A percentile compares a stretch with the other conserved stretches of the same genome.
Conservation (phyloP, 2,329 filamentous ascomycete species). For the Cryphonectria nitschkei region DNA sequence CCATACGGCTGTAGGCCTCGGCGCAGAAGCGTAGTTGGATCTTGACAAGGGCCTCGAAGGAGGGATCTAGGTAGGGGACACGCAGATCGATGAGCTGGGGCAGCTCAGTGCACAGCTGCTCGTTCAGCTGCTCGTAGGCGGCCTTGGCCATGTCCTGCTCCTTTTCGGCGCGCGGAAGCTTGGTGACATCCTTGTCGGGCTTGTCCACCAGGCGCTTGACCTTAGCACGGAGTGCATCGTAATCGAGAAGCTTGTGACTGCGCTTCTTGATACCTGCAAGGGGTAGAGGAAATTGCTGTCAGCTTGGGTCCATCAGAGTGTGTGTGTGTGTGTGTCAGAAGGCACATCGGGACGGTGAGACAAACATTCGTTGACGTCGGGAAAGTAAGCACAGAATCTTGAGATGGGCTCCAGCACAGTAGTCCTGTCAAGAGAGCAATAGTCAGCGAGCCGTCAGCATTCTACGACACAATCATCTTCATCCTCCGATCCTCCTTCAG, state of each 20-base stretch:
- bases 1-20: conserved; percentile 96
- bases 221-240: conserved; percentile 92
- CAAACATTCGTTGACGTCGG: conserved; percentile 95
- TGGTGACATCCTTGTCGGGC: conserved; percentile 97
- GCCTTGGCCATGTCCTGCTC: conserved; percentile 93
- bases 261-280: conserved; percentile 90
- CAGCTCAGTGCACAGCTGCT: conserved; percentile 89
- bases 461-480: not conserved
- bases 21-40: conserved; percentile 98
- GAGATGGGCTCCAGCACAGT: conserved; percentile 96
- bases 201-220: conserved; percentile 98
- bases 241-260: conserved; percentile 97
- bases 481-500: not conserved
- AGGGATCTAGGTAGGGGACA: conserved; percentile 95
- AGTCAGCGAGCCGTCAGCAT: conserved; percentile 34
- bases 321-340: not conserved
- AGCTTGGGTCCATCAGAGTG: conserved; percentile 25
- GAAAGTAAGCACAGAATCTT: conserved; percentile 97
- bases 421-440: conserved; percentile 53
- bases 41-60: conserved; percentile 97
- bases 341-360: conserved; percentile 29
- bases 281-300: conserved; percentile 13
- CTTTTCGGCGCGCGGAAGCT: conserved; percentile 93
- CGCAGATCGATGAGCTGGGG: conserved; percentile 96
- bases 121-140: conserved; percentile 95